Evolutionary conservation across 2,329 filamentous ascomycete species (phyloP), one percentile per base, ranked within the genome.

Genomic region (Aspergillus quadricinctus): DNA sequence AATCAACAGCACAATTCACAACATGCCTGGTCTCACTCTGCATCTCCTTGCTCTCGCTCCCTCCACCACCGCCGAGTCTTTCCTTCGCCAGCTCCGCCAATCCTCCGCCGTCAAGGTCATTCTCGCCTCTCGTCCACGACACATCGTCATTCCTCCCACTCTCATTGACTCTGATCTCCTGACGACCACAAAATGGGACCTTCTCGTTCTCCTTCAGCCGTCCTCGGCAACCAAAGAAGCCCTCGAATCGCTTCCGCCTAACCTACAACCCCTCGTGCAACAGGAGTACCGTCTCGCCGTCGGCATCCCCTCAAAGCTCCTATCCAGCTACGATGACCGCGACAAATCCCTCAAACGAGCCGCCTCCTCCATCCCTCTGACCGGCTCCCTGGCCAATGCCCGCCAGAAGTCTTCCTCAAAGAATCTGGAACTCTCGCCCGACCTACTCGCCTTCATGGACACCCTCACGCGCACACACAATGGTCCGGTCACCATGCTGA

Each of bases 401-500:
- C 58, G 57, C 27, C 35, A 75, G 57, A 49, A 69, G 41, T n/a
- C 56, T 3, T 63, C 64, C 1, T 71, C 75, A 1, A 80, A 86
- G 67, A 77, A 77, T 21, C 76, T 35, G 0, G 83, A 86, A 63
- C 68, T 86, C 8, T 80, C 78, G 17, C 66, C 76, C 0, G 78
- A 81, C 3, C 67, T 87, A 0, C 64, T 76, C 11, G 41, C 63
- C 0, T 87, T 83, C 78, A 81, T 84, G 66, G 57, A 64, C 11
- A 35, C 58, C 14, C 61, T 75, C 23, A 61, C 21, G 49, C 59
- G 35, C 56, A 60, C 65, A 64, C 67, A 72, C 68, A 52, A 66
- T 7, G 79, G 65, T 2, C 71, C 84, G 0, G 80, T 87, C 1
- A 83, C 81, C 1, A 88, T 87, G 85, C 75, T 87, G 41, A 87